Base-by-base conservation (phyloP, 2,329 filamentous ascomycete species). In the Curvularia sp. region DNA sequence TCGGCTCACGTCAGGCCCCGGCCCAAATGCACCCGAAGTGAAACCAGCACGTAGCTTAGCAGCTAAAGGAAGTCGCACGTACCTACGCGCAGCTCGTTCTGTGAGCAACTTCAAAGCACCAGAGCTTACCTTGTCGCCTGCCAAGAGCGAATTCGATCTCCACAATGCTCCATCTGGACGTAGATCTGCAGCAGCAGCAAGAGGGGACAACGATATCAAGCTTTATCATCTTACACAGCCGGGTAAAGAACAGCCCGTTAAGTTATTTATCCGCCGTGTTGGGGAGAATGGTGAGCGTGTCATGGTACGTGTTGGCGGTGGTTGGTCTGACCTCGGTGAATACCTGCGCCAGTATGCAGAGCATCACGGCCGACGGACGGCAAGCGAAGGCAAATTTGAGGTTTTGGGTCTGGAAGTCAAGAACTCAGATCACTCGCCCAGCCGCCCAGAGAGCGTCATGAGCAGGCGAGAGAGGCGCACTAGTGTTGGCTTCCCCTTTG, bases 261-360 rank as follows among this genome's bases (percentile, higher is more conserved):
- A 97, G 78, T 86, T 99, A 5, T 96, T 96, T 71, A 93, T 99
- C 52, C 90, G 95, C 15, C 88, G 93, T 1, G 93, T 99, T 2
- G 95, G 95, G 49, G 93, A 97, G 75, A 85, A 88, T 56, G 92
- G 91, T 15, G 93, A 98, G 77, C 88, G 95, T 51, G 93, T 98
- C 61, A 98, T 99, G 95, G 95, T 99, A 7, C 90, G 95, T 35
- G 94, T 99, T 12, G 95, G 95, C 12, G 95, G 95, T 58, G 95
- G 95, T n/a, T 99, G 95, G 95, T 93, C 93, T 13, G 95, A 99
- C 76, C 82, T 99, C 20, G 94, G 91, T 38, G 95, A 98, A 76
- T 99, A 97, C 72, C 83, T 99, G 42, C 90, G 93, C 67, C 92
- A 97, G 75, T 99, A 97, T 70, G 93, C 93, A 7, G 88, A 88